phyloP scores from a whole-genome alignment of 805 yeast species.

The Middelhovenomyces tepae region DNA sequence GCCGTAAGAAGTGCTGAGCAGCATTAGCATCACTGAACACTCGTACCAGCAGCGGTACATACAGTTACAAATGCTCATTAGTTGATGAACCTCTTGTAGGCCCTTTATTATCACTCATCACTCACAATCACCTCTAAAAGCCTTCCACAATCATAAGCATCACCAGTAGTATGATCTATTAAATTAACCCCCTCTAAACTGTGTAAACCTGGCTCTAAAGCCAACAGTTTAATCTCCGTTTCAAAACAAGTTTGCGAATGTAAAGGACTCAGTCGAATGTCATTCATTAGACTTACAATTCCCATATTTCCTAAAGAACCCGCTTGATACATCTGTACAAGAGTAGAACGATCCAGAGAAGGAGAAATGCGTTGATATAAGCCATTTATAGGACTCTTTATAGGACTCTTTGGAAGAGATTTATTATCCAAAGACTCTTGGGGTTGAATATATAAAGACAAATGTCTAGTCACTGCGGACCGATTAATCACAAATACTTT shows the following conservation, averaged over 20 bases:
- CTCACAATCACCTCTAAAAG: slow-evolving; percentile 65
- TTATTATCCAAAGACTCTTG: slow-evolving; percentile 14
- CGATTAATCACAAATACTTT: slow-evolving; percentile 57
- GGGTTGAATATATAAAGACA: slow-evolving; percentile 41
- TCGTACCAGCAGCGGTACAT: too few relatives aligned
- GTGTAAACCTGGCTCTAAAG: slow-evolving; percentile 56
- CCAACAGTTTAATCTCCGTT: slow-evolving; percentile 50
- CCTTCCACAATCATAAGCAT: slow-evolving; percentile 60
- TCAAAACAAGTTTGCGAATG: slow-evolving; percentile 58
- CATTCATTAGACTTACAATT: slow-evolving; percentile 54
- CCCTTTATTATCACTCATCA: too few relatives aligned
- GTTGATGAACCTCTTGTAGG: too few relatives aligned
- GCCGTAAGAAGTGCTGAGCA: too few relatives aligned
- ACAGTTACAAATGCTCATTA: too few relatives aligned
- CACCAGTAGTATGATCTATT: slow-evolving; percentile 56
- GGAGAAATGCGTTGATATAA: slow-evolving; percentile 1
- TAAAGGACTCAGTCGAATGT: slow-evolving; percentile 52
- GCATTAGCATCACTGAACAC: too few relatives aligned
- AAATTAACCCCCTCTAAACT: slow-evolving; percentile 57
- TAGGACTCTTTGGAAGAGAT: not conserved
- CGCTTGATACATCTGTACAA: slow-evolving; percentile 9
- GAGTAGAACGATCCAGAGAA: not conserved
- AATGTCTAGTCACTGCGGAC: slow-evolving; percentile 40
- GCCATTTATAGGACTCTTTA: too few relatives aligned
- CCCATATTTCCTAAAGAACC: slow-evolving; percentile 43